Conservation (phyloP, 192 early-diverging fungal genomes). For the Piromyces sp. region DNA sequence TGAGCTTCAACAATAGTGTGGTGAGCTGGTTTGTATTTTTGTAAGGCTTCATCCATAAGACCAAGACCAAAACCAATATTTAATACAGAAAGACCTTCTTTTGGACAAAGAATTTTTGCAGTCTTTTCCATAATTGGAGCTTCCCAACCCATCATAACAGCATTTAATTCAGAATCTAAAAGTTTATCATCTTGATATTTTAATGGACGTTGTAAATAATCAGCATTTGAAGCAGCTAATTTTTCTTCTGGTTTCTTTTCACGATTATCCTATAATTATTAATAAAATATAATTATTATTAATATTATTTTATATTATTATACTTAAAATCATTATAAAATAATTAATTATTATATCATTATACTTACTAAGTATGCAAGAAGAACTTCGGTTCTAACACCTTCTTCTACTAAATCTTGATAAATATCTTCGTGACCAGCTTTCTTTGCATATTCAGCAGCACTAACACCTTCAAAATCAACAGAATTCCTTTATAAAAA, state of each 20-base stretch:
- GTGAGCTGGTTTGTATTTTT: slow-evolving; percentile 41
- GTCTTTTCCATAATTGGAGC: slow-evolving; percentile 76
- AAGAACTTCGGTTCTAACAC: slow-evolving; percentile 66
- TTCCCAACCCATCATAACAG: slow-evolving; percentile 99
- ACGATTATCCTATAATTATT: slow-evolving; percentile 1
- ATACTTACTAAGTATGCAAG: slow-evolving; percentile 30
- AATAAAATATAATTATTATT: too few species aligned
- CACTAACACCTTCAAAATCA: slow-evolving; percentile 53
- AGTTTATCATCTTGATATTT: slow-evolving; percentile 56
- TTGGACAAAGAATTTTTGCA: slow-evolving; percentile 45
- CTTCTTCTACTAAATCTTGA: slow-evolving; percentile 61
- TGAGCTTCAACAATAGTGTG: slow-evolving; percentile 96
- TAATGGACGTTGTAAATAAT: slow-evolving; percentile 59
- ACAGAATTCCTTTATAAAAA: slow-evolving; percentile 84
- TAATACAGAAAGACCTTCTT: slow-evolving; percentile 29
- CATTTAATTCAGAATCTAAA: slow-evolving; percentile 72
- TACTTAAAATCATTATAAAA: too few species aligned
- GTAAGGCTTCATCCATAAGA: slow-evolving; percentile 67
- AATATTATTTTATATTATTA: too few species aligned
- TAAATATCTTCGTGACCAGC: slow-evolving; percentile 55
- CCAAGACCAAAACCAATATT: slow-evolving; percentile 86
- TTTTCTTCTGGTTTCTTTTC: slow-evolving; percentile 17
- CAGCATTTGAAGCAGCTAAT: slow-evolving; percentile 34
- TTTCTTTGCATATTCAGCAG: slow-evolving; percentile 63
- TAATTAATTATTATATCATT: too few species aligned